Conservation (phyloP, 129 eudicot species). For the Ambrosia trifida region DNA sequence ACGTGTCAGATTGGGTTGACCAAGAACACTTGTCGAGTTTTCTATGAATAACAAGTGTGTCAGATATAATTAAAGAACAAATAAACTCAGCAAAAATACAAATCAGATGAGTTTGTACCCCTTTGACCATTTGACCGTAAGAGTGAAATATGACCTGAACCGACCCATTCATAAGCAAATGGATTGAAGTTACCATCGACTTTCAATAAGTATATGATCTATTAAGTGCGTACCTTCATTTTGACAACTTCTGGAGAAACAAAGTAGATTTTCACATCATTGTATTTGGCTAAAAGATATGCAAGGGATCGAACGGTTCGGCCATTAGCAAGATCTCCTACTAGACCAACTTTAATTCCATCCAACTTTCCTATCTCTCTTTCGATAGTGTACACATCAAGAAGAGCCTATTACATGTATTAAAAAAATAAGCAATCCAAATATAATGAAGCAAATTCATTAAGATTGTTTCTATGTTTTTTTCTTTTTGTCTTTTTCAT, state of each 20-base stretch:
- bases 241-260: conserved; percentile 94
- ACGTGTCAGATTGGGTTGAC: no score
- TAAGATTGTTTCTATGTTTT: neutral
- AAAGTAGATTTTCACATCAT: conserved; percentile 83
- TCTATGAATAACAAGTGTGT: no score
- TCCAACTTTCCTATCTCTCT: conserved; percentile 90
- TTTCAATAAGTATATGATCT: neutral
- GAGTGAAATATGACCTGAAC: neutral
- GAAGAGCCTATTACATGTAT: conserved; percentile 63
- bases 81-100: neutral
- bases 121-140: neutral
- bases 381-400: conserved; percentile 92
- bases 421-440: neutral
- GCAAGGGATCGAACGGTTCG: conserved; percentile 98
- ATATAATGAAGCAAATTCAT: neutral
- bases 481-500: neutral
- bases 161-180: neutral
- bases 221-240: conserved; percentile 75
- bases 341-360: conserved; percentile 91
- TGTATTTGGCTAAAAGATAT: conserved; percentile 83
- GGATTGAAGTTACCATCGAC: neutral
- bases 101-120: neutral
- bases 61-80: neutral
- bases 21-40: neutral
- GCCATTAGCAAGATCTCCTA: conserved; percentile 99